phyloP scores from a whole-genome alignment of 2,329 filamentous ascomycete genomes.

The Diaporthe destruens region DNA sequence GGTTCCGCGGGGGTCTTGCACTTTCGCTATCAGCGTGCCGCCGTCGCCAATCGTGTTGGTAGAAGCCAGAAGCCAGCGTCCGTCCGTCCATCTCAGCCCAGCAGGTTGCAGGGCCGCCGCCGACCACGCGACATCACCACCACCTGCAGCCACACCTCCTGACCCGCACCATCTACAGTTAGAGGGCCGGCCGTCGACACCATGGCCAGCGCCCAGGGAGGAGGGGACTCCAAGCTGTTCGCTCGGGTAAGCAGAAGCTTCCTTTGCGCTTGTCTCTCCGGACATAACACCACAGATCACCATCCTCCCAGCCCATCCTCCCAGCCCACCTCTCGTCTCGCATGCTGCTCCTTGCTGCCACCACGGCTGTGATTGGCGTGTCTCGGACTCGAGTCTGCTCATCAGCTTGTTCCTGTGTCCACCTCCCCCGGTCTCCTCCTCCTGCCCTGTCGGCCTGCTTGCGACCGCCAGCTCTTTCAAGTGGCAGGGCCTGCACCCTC shows the following conservation, averaged over 20 bases:
- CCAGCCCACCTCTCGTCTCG: slow-evolving; percentile 3
- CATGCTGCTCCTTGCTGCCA: slow-evolving; percentile 15
- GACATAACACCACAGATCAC: background rate
- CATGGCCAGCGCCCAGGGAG: slow-evolving; percentile 71
- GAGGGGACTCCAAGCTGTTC: slow-evolving; percentile 99
- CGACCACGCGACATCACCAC: slow-evolving; percentile 39
- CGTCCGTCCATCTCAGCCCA: slow-evolving; percentile 19
- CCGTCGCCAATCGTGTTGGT: slow-evolving; percentile 36
- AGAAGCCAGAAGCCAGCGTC: no score
- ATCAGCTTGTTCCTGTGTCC: slow-evolving; percentile 12
- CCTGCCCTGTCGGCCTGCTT: background rate
- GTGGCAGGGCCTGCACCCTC: background rate
- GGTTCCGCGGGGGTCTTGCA: slow-evolving; percentile 27
- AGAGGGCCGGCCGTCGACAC: slow-evolving; percentile 46
- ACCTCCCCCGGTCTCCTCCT: background rate
- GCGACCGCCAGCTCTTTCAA: slow-evolving; percentile 6
- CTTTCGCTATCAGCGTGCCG: slow-evolving; percentile 28
- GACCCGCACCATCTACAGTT: slow-evolving; percentile 31
- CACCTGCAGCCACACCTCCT: slow-evolving; percentile 38
- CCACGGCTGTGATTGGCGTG: slow-evolving; percentile 39
- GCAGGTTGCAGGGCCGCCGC: slow-evolving; percentile 20
- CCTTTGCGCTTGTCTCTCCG: slow-evolving; percentile 27
- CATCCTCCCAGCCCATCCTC: background rate
- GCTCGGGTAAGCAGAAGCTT: slow-evolving; percentile 78
- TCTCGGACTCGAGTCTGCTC: slow-evolving; percentile 41